Evolutionary conservation across 2,329 filamentous ascomycete genomes (phyloP).

Genomic region (Aureobasidium sp.): DNA sequence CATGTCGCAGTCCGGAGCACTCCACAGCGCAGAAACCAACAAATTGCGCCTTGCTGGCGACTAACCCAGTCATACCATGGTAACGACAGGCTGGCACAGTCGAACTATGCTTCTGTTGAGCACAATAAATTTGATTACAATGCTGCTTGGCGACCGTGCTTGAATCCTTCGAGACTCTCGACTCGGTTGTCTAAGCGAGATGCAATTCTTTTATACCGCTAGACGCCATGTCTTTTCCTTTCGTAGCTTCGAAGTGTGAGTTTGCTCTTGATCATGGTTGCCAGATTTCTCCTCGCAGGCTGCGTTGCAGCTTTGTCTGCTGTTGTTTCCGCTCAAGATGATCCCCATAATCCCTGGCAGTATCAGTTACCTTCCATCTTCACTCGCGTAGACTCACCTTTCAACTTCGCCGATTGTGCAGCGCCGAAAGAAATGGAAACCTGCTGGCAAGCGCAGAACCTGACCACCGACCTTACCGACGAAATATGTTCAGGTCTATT

Average conservation of each 20-base stretch:
- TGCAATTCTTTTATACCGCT: neutral
- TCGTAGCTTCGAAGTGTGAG: neutral
- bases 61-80: neutral
- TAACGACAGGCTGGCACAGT: neutral
- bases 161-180: neutral
- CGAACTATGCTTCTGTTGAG: neutral
- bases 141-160: neutral
- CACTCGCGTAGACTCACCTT: neutral
- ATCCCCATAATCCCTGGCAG: neutral
- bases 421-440: slow-evolving; percentile 2
- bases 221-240: neutral
- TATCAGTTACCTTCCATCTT: neutral
- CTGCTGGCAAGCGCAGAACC: slow-evolving; percentile 3
- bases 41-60: neutral
- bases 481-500: neutral
- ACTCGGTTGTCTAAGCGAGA: neutral
- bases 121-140: neutral
- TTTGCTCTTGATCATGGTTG: neutral
- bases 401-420: neutral
- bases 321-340: neutral
- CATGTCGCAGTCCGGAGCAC: neutral
- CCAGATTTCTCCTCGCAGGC: neutral
- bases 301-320: neutral
- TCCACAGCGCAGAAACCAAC: neutral
- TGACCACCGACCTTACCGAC: neutral